Evolutionary conservation across 306 rosid genomes (phyloP).

Genomic region (Aeschynomene evenia): DNA sequence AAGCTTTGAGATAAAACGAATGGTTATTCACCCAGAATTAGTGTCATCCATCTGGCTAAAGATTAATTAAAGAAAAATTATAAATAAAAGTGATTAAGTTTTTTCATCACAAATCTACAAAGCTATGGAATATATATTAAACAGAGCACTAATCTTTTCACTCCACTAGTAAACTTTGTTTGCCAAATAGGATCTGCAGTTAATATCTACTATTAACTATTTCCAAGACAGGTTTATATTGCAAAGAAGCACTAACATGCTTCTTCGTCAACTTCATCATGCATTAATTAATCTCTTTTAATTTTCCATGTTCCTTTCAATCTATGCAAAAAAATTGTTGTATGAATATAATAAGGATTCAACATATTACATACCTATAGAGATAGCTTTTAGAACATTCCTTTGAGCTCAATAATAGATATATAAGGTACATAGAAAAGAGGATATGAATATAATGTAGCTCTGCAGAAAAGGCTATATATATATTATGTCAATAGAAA

Average conservation of each 20-base stretch:
- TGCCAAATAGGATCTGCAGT: constrained; percentile 26
- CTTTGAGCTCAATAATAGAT: neutral
- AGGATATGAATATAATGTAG: neutral
- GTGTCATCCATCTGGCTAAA: constrained; percentile 25
- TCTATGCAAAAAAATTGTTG: neutral
- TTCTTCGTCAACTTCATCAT: no score
- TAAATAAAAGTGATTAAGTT: neutral
- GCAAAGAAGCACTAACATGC: neutral
- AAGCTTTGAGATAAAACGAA: neutral
- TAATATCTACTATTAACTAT: neutral
- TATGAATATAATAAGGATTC: neutral
- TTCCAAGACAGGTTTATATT: constrained; percentile 25
- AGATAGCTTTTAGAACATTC: neutral
- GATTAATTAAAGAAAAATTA: neutral
- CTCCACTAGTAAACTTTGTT: constrained; percentile 21
- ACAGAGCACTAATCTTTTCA: constrained; percentile 18
- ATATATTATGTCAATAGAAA: neutral
- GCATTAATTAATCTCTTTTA: no score
- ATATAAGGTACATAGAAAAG: neutral
- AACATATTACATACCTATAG: neutral
- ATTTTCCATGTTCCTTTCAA: neutral
- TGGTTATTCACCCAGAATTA: neutral
- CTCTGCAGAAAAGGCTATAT: neutral
- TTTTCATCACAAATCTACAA: constrained; percentile 28
- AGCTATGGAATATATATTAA: constrained; percentile 28